phyloP scores from a whole-genome alignment of 805 yeast genomes.

The Saturnispora bothae region DNA sequence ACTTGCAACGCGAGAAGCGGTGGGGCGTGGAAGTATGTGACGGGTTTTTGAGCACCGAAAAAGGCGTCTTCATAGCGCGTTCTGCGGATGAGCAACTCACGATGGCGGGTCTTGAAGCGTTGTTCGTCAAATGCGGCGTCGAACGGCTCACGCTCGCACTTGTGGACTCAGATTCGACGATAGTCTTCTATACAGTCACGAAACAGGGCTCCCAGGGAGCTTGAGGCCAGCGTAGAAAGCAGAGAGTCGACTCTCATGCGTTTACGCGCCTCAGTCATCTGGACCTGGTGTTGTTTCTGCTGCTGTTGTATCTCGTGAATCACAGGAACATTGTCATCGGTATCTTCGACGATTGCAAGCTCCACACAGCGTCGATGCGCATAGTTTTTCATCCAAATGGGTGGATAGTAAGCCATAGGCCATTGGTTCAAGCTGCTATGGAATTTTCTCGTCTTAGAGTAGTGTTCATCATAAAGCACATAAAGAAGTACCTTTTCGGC shows the following conservation, averaged over 20 bases:
- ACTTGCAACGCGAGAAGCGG: neutral
- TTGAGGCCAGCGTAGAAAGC: neutral
- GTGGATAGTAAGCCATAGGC: constrained; percentile 8
- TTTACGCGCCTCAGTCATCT: neutral
- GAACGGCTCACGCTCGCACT: constrained; percentile 1
- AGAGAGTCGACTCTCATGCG: neutral
- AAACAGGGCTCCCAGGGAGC: neutral
- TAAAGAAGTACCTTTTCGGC: constrained; percentile 3
- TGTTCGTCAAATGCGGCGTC: neutral
- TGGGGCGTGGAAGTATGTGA: too few species aligned
- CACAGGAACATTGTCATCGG: constrained; percentile 1
- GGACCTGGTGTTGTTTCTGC: neutral
- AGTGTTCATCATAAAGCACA: constrained; percentile 6
- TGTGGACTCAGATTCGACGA: constrained; percentile 7
- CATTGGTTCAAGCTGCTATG: constrained; percentile 4
- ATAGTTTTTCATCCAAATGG: constrained; percentile 6
- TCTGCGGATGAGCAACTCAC: neutral
- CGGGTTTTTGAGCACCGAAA: too few species aligned
- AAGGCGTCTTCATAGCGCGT: too few species aligned
- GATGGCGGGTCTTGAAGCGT: neutral
- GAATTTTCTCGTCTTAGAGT: constrained; percentile 3
- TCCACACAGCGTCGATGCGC: constrained; percentile 2
- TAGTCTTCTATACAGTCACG: constrained; percentile 7
- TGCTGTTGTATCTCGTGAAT: constrained; percentile 3
- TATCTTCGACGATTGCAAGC: neutral